Base-by-base conservation (phyloP, 2,329 filamentous ascomycete species). In the Penicillium sp. region DNA sequence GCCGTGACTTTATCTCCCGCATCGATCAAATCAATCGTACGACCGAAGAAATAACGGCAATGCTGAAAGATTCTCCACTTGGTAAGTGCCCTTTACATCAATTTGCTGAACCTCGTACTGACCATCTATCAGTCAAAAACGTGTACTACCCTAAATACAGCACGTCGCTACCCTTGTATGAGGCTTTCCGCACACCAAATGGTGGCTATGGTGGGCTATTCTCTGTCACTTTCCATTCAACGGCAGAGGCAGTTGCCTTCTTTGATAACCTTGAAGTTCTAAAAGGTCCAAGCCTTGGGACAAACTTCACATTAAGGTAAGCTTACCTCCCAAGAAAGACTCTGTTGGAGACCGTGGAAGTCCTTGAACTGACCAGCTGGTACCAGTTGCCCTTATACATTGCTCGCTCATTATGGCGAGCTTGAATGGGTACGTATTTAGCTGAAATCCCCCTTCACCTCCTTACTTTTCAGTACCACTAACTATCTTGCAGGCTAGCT, bases 261-360 rank as follows among this genome's bases (percentile, higher is more conserved):
- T 97, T 90, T 77, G 93, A 99, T 77, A 84, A 86, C 13, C 81
- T 99, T 17, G 88, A 96, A 65, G 95, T 93, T 1, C 89, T 92
- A 45, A 99, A 99, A 77, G 95, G 95, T 0, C 95, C 95, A 0
- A 97, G 93, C 77, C 82, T 99, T 54, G 95, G 95, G 2, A 98
- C 95, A 0, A 99, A 99, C 77, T 99, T 99, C 75, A 98, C 95
- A 0, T 82, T 99, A 44, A 90, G 81, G 82, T 84, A 62, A 67
- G 72, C 68, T 49, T 48, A 49, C 51, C 41, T 8, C 23, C 41
- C 51, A 17, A 47, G 50, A 13, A 21, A 13, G 44, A 44, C 26
- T 51, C 30, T 7, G n/a, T 46, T 26, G 4, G 5, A 26, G 26
- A 54, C 49, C 21, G 46, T 8, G 11, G 49, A 31, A 15, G 8